A percentile compares a stretch with the other conserved stretches of the same genome.
phyloP scores from a whole-genome alignment of 1,284 basidiomycete species.

The Sanghuangporus weigelae region DNA sequence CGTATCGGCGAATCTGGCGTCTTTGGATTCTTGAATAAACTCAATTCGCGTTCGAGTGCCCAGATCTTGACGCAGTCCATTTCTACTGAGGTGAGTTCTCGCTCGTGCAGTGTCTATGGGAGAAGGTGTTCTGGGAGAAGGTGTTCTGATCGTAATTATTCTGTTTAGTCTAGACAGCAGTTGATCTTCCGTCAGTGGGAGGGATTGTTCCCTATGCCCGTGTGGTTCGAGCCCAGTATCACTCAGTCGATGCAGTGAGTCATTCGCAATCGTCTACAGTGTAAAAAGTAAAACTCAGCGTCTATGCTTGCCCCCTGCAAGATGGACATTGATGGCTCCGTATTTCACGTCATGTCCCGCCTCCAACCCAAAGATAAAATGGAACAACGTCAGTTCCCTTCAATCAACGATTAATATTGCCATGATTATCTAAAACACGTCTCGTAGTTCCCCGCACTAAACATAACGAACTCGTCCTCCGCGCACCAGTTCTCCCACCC shows the following conservation, averaged over 20 bases:
- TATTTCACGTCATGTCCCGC: constrained; percentile 55
- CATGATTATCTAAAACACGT: not conserved
- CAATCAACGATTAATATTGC: constrained; percentile 29
- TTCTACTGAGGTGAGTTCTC: constrained; percentile 44
- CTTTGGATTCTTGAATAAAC: constrained; percentile 56
- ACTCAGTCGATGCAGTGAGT: constrained; percentile 47
- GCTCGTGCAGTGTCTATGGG: not conserved
- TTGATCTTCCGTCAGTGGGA: constrained; percentile 64
- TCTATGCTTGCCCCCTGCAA: not conserved
- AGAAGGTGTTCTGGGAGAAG: too few species aligned
- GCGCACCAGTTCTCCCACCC: constrained; percentile 23
- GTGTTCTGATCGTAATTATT: not conserved
- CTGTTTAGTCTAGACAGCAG: constrained; percentile 44
- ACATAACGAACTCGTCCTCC: constrained; percentile 28
- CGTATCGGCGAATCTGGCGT: constrained; percentile 59
- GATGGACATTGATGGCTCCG: constrained; percentile 55
- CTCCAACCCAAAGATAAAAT: constrained; percentile 52
- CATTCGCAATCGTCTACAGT: not conserved
- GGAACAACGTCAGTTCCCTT: constrained; percentile 38
- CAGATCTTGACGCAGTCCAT: constrained; percentile 55
- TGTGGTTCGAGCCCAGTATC: constrained; percentile 45
- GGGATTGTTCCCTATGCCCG: constrained; percentile 59
- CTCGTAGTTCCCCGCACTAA: not conserved
- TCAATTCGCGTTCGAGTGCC: constrained; percentile 54
- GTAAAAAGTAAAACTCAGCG: too few species aligned